A percentile compares a stretch with the other conserved stretches of the same genome.
Conservation (phyloP, 2,329 filamentous ascomycete genomes). For the Fusarium mexicanum region DNA sequence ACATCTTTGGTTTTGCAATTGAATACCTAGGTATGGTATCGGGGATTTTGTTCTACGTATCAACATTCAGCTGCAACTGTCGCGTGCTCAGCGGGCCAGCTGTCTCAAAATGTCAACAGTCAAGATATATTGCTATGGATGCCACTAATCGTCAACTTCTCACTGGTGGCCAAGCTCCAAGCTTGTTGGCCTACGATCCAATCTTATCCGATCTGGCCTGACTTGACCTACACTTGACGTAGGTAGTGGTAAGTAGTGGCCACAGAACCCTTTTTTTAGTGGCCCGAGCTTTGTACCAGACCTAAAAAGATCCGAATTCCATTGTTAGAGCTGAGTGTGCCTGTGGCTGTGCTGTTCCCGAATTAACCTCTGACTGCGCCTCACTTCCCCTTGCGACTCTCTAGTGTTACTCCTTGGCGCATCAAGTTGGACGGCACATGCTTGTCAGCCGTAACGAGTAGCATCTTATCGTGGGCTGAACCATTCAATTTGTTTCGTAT, state of each 20-base stretch:
- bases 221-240: slow-evolving; percentile 12
- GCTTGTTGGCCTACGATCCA: slow-evolving; percentile 15
- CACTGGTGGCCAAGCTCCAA: slow-evolving; percentile 31
- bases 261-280: slow-evolving; percentile 34
- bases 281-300: slow-evolving; percentile 26
- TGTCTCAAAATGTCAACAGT: neutral
- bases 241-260: slow-evolving; percentile 20
- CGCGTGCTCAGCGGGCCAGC: slow-evolving; percentile 1
- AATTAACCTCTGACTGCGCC: slow-evolving; percentile 33
- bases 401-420: neutral
- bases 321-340: neutral
- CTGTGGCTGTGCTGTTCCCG: slow-evolving; percentile 38
- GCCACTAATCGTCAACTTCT: slow-evolving; percentile 7
- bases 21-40: neutral
- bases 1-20: slow-evolving; percentile 19
- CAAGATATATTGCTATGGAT: neutral
- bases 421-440: slow-evolving; percentile 17
- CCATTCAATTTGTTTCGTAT: slow-evolving; percentile 10
- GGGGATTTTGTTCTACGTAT: neutral
- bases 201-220: slow-evolving; percentile 23
- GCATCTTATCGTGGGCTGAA: slow-evolving; percentile 21
- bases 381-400: slow-evolving; percentile 15
- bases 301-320: slow-evolving; percentile 2
- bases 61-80: neutral
- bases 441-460: slow-evolving; percentile 30